phyloP scores from a whole-genome alignment of 2,329 filamentous ascomycete species.

The Fusarium verticillioides region DNA sequence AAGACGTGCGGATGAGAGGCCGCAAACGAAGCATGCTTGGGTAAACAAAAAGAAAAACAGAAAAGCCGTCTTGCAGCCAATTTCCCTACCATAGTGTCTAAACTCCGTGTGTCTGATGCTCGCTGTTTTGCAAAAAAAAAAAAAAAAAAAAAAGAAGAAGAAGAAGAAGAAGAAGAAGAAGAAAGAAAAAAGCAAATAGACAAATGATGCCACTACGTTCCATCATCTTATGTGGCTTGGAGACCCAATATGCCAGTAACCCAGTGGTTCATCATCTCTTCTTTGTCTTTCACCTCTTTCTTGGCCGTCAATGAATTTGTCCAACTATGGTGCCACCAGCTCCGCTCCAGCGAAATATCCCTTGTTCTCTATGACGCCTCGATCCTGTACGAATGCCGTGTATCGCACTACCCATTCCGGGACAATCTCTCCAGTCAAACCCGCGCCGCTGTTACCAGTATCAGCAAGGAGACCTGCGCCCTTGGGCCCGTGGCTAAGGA shows the following conservation, averaged over 20 bases:
- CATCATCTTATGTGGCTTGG: constrained; percentile 25
- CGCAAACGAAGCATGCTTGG: constrained; percentile 98
- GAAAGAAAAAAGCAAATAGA: constrained; percentile 30
- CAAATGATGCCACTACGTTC: constrained; percentile 28
- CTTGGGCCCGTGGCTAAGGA: constrained; percentile 77
- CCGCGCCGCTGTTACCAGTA: constrained; percentile 59
- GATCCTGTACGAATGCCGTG: constrained; percentile 91
- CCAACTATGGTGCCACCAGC: constrained; percentile 58
- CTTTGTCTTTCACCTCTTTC: not conserved
- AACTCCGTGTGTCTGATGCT: constrained; percentile 49
- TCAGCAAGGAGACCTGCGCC: constrained; percentile 82
- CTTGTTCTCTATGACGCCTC: constrained; percentile 98
- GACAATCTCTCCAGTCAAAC: constrained; percentile 79
- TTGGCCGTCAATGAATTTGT: not conserved
- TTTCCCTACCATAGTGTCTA: constrained; percentile 42
- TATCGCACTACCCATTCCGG: constrained; percentile 98
- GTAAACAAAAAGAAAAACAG: constrained; percentile 53
- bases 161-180: constrained; percentile 27
- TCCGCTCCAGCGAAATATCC: constrained; percentile 94
- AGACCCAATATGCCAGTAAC: constrained; percentile 23
- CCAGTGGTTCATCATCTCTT: not conserved
- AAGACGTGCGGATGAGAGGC: constrained; percentile 93
- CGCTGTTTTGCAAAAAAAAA: constrained; percentile 45
- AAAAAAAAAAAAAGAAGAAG: constrained; percentile 25
- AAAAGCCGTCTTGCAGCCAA: constrained; percentile 41